Conservation (phyloP, 441 rosid genomes). For the Croton laevigatus region DNA sequence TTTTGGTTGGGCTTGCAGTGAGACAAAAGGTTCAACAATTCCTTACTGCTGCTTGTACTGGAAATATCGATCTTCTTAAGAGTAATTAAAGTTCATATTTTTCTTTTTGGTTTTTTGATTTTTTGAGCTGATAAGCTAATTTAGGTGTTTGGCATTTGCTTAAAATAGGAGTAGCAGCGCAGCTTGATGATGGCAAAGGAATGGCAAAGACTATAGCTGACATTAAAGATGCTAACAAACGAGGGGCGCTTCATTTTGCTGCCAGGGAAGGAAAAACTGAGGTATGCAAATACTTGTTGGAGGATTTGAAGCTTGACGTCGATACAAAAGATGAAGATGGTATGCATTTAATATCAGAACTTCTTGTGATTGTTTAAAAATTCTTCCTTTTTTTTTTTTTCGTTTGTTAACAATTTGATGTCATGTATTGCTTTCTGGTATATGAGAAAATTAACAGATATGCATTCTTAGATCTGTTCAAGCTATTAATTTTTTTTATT, state of each 20-base stretch:
- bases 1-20: conserved; percentile 38
- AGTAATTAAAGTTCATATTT: conserved; percentile 36
- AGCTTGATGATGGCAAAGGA: conserved; percentile 88
- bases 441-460: neutral
- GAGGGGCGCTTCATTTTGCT: conserved; percentile 95
- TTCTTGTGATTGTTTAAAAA: too few species aligned
- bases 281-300: conserved; percentile 75
- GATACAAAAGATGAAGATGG: conserved; percentile 83
- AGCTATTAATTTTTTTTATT: neutral
- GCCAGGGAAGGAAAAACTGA: conserved; percentile 89
- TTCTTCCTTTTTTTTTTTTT: neutral
- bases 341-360: conserved; percentile 22
- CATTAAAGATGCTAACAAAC: conserved; percentile 85
- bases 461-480: neutral
- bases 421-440: neutral
- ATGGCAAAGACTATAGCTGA: conserved; percentile 59
- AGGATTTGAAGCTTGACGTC: conserved; percentile 68
- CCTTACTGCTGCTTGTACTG: conserved; percentile 70
- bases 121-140: conserved; percentile 9
- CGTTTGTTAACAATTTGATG: neutral
- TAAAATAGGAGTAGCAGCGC: conserved; percentile 52
- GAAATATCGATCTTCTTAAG: conserved; percentile 80
- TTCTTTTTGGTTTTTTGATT: neutral
- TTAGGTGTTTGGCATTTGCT: conserved; percentile 16
- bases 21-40: conserved; percentile 81